phyloP scores from a whole-genome alignment of 1,284 basidiomycete species.

The Limonomyces culmigenus region DNA sequence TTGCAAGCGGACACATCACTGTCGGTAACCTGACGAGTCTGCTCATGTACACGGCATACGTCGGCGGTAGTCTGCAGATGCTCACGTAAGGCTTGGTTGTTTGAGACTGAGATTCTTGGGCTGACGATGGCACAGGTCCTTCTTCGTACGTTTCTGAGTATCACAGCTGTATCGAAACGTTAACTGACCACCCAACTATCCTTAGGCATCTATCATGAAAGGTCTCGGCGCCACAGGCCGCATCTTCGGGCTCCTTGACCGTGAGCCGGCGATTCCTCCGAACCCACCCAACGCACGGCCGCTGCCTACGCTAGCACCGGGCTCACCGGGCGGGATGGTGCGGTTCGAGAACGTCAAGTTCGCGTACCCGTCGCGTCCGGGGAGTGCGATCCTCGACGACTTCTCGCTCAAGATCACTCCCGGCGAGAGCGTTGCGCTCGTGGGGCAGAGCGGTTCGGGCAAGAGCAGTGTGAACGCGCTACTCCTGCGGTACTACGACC shows the following conservation, averaged over 20 bases:
- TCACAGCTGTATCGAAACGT: not conserved
- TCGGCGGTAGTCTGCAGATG: conserved; percentile 68
- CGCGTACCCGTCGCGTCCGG: conserved; percentile 73
- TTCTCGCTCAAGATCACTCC: conserved; percentile 64
- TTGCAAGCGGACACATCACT: conserved; percentile 74
- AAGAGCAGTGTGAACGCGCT: conserved; percentile 88
- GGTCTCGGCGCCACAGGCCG: conserved; percentile 87
- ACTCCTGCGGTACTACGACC: conserved; percentile 88
- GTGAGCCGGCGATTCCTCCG: conserved; percentile 54
- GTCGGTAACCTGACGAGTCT: conserved; percentile 86
- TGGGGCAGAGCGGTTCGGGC: conserved; percentile 82
- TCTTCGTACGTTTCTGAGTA: conserved; percentile 21
- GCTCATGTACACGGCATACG: conserved; percentile 85
- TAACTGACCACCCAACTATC: not conserved
- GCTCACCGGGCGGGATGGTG: conserved; percentile 47
- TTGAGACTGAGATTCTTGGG: not conserved
- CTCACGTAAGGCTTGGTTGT: conserved; percentile 45
- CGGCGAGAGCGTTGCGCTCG: conserved; percentile 82
- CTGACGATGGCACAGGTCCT: conserved; percentile 9
- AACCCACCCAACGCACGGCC: too few relatives aligned
- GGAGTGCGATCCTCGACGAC: conserved; percentile 62
- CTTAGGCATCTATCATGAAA: conserved; percentile 68
- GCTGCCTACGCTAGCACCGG: conserved; percentile 34
- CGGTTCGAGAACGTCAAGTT: conserved; percentile 72
- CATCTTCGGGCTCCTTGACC: conserved; percentile 86